Evolutionary conservation across 208 protist species (phyloP).

Genomic region (Crithidia mellificae): DNA sequence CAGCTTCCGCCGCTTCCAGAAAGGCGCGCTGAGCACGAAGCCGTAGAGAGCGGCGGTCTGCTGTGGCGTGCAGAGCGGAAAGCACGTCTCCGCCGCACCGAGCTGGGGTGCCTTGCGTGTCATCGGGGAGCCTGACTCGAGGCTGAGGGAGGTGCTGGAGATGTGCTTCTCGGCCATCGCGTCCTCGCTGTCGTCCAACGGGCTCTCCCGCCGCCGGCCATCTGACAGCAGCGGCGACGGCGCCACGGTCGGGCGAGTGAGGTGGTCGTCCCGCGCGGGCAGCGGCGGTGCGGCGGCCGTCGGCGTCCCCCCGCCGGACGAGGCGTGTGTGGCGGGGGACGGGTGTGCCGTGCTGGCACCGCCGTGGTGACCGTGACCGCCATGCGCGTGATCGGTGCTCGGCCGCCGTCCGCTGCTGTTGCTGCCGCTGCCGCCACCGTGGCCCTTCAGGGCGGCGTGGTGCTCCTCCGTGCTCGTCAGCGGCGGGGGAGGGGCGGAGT

Average conservation of each 20-base stretch:
- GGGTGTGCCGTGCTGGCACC: background rate
- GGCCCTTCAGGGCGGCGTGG: background rate
- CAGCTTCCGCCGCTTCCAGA: constrained; percentile 59
- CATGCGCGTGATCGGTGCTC: background rate
- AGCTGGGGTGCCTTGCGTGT: background rate
- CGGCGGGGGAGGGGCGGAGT: background rate
- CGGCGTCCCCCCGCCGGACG: background rate
- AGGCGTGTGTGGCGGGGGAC: background rate
- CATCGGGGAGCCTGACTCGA: background rate
- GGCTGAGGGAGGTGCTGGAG: constrained; percentile 8
- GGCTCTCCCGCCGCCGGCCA: background rate
- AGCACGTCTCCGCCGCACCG: constrained; percentile 1
- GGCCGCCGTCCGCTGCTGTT: too few species aligned
- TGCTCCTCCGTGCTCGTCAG: constrained; percentile 10
- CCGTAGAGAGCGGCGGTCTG: constrained; percentile 36
- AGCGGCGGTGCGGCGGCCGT: constrained; percentile 8
- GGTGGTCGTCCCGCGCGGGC: background rate
- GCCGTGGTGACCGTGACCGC: background rate
- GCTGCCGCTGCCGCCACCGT: too few species aligned
- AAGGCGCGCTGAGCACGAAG: constrained; percentile 52
- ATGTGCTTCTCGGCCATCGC: constrained; percentile 5
- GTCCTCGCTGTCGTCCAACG: background rate
- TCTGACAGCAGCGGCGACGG: background rate
- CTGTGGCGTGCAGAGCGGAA: constrained; percentile 8
- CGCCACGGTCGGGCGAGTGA: constrained; percentile 1